These are phyloP conservation scores for Fusarium camptoceras DNA, from an alignment of 2,329 filamentous ascomycete genomes.

Conservation along the genomic window DNA sequence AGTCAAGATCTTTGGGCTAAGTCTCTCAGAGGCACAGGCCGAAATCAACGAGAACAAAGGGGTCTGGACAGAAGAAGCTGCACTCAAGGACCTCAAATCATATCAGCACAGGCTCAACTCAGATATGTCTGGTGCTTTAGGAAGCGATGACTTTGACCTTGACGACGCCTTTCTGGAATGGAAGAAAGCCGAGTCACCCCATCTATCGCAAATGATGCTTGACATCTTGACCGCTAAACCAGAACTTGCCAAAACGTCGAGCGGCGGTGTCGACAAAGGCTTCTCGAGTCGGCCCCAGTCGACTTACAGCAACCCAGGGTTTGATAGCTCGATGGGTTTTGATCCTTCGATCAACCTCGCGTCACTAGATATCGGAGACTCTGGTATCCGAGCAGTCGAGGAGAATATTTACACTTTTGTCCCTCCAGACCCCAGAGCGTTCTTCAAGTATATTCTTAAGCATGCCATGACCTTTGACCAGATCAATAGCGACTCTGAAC, in stretches of 20 bases:
- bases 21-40: conserved; percentile 81
- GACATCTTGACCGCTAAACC: conserved; percentile 89
- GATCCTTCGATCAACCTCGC: conserved; percentile 78
- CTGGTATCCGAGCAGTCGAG: conserved; percentile 65
- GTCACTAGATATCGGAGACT: conserved; percentile 71
- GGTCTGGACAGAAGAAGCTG: conserved; percentile 91
- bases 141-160: conserved; percentile 87
- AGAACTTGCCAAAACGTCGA: conserved; percentile 82
- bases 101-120: conserved; percentile 92
- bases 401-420: conserved; percentile 87
- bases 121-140: conserved; percentile 80
- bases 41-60: conserved; percentile 86
- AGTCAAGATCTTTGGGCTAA: conserved; percentile 84
- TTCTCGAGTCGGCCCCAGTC: conserved; percentile 65
- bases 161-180: conserved; percentile 90
- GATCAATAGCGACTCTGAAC: conserved; percentile 64
- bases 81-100: conserved; percentile 88
- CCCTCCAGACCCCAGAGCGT: conserved; percentile 82
- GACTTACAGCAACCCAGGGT: conserved; percentile 63
- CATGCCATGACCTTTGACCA: conserved; percentile 77
- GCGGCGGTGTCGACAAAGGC: conserved; percentile 67
- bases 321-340: conserved; percentile 58
- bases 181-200: conserved; percentile 89
- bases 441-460: conserved; percentile 84
- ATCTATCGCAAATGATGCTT: conserved; percentile 92